Evolutionary conservation across 306 rosid genomes (phyloP), one percentile per base, ranked within the genome.

Genomic region (Albizia julibrissin): DNA sequence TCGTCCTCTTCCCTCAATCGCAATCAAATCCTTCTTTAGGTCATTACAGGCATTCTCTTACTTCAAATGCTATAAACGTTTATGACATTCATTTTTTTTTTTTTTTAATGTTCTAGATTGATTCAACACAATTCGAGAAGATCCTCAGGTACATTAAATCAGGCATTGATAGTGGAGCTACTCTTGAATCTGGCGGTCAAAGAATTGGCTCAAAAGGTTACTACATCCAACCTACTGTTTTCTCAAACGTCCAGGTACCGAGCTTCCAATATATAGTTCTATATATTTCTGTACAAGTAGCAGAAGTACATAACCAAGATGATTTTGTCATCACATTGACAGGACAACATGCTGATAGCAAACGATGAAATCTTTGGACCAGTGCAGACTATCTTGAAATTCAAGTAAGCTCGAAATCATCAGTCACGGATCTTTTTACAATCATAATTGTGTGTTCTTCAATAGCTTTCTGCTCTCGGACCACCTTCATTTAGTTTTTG

Each of bases 281-380:
- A 37, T 37, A 37, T 37, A 31, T n/a, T 71, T 80, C 13, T 65
- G 50, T 31, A 46, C 34, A 34, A 67, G 69, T 27, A 21, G n/a
- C 67, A 18, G 33, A 69, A 69, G 58, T 27, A 84, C 58, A 70
- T 49, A 27, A 34, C 27, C 85, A 91, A 5, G 89, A 82, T 67
- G 80, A 1, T 78, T 78, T 22, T 42, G 61, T 71, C 65, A 8
- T 27, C 50, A 26, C 80, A 40, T 65, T 71, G 58, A 16, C 74
- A 92, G 97, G 98, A 92, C 78, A 79, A 86, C 86, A 94, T 94
- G 98, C 69, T 34, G 85, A 94, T 94, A 37, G 98, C 98, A n/a
- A 76, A 62, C 74, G 97, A 94, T 1, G 97, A 94, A 86, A 94
- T 94, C 67, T 92, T 94, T 47, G 98, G 98, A 59, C 97, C 97